These are phyloP conservation scores for Beta lomatogona DNA, from an alignment of 179 eudicot species.

Conservation along the genomic window DNA sequence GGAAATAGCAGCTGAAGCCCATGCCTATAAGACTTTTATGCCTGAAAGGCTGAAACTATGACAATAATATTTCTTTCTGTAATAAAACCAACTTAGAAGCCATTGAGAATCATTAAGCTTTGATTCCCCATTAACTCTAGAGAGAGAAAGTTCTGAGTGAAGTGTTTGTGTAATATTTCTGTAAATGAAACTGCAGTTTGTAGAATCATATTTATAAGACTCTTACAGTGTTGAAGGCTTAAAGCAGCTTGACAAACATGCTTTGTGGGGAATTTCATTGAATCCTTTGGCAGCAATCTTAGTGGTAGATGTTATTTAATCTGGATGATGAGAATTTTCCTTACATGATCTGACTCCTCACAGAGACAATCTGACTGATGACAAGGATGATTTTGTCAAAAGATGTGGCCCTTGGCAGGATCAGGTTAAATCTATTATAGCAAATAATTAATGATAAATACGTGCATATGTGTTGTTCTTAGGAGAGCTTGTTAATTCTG, in stretches of 20 bases:
- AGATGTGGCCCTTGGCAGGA: slow-evolving; percentile 81
- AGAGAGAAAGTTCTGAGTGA: no score
- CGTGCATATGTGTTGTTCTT: neutral
- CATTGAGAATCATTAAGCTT: no score
- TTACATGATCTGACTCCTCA: slow-evolving; percentile 17
- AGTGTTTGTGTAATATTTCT: no score
- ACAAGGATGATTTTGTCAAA: slow-evolving; percentile 52
- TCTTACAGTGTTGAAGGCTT: no score
- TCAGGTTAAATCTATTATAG: slow-evolving; percentile 54
- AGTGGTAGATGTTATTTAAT: neutral
- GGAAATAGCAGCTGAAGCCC: neutral
- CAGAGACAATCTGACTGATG: slow-evolving; percentile 72
- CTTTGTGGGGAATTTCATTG: neutral
- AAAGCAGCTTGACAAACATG: no score
- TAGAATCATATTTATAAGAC: no score
- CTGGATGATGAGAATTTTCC: neutral
- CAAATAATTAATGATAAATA: neutral
- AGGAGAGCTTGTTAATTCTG: slow-evolving; percentile 12
- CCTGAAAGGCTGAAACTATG: neutral
- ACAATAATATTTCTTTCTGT: neutral
- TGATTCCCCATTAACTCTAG: no score
- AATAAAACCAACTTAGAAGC: no score
- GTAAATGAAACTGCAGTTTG: no score
- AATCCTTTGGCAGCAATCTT: neutral
- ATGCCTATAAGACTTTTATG: neutral